A percentile compares a stretch with the other conserved stretches of the same genome.
These are phyloP conservation scores for Protomyces inouyei DNA, from an alignment of 1,139 yeast species.

Conservation along the genomic window DNA sequence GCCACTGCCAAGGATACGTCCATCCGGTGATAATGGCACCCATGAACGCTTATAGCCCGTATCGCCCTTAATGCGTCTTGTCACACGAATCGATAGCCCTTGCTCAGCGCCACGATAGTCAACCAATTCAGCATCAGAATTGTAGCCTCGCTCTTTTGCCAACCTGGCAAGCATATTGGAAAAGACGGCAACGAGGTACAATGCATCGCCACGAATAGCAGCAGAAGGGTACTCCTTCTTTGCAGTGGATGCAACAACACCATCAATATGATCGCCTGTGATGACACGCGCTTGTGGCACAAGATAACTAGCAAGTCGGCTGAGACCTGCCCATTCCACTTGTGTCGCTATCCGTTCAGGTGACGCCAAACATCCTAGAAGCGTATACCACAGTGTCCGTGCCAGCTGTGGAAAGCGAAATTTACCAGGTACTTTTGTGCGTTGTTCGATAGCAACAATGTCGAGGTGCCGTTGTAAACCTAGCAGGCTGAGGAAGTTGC, in stretches of 20 bases:
- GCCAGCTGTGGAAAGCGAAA: constrained; percentile 76
- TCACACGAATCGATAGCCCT: neutral
- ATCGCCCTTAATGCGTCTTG: neutral
- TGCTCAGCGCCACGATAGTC: neutral
- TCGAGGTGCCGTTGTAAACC: constrained; percentile 60
- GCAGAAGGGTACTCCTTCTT: neutral
- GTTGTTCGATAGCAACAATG: constrained; percentile 57
- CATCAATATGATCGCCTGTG: neutral
- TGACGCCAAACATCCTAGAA: constrained; percentile 21
- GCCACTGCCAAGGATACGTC: neutral
- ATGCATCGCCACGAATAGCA: neutral
- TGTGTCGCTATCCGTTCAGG: neutral
- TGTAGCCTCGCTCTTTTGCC: neutral
- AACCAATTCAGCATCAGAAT: neutral
- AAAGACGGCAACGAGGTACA: neutral
- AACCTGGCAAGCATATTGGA: neutral
- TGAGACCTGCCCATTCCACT: neutral
- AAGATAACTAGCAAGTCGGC: neutral
- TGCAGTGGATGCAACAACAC: neutral
- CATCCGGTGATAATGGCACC: neutral
- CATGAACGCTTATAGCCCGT: neutral
- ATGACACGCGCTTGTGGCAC: neutral
- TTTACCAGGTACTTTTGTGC: constrained; percentile 67
- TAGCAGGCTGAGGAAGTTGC: constrained; percentile 68
- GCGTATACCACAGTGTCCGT: constrained; percentile 62